These are phyloP conservation scores for Lactarius akahatsu DNA, from an alignment of 768 basidiomycete species.

Conservation along the genomic window DNA sequence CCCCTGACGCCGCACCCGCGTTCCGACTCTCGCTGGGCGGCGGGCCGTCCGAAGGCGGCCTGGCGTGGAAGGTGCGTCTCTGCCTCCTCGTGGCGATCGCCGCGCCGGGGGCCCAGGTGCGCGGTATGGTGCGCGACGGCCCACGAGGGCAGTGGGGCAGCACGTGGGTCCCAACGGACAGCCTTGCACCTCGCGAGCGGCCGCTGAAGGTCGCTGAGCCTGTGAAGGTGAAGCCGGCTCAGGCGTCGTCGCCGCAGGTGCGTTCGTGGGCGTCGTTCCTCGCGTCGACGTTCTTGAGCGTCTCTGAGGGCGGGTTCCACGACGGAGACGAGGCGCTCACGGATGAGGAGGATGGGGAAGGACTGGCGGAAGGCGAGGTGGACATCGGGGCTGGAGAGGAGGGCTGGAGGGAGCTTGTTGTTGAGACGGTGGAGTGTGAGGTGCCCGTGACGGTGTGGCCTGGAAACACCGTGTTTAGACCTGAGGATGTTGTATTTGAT, in stretches of 20 bases:
- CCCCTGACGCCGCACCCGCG: conserved; percentile 84
- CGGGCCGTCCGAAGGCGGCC: conserved; percentile 53
- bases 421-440: conserved; percentile 93
- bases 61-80: conserved; percentile 88
- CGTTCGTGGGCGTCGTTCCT: conserved; percentile 46
- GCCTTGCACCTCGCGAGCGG: conserved; percentile 63
- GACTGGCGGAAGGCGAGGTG: conserved; percentile 27
- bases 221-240: background rate
- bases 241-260: conserved; percentile 23
- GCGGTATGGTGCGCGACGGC: conserved; percentile 57
- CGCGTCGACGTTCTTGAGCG: conserved; percentile 41
- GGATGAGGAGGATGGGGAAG: conserved; percentile 28
- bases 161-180: conserved; percentile 56
- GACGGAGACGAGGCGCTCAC: conserved; percentile 52
- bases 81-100: conserved; percentile 82
- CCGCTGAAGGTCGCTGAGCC: conserved; percentile 27
- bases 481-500: conserved; percentile 75
- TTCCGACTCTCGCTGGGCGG: conserved; percentile 66
- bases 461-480: conserved; percentile 84
- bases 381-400: conserved; percentile 36
- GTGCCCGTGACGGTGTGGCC: conserved; percentile 88
- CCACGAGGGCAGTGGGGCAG: conserved; percentile 69
- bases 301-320: conserved; percentile 52
- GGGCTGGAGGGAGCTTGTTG: conserved; percentile 63
- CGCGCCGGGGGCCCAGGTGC: conserved; percentile 45